These are phyloP conservation scores for Boletus subcaerulescens DNA, from an alignment of 768 basidiomycete species.

Conservation along the genomic window DNA sequence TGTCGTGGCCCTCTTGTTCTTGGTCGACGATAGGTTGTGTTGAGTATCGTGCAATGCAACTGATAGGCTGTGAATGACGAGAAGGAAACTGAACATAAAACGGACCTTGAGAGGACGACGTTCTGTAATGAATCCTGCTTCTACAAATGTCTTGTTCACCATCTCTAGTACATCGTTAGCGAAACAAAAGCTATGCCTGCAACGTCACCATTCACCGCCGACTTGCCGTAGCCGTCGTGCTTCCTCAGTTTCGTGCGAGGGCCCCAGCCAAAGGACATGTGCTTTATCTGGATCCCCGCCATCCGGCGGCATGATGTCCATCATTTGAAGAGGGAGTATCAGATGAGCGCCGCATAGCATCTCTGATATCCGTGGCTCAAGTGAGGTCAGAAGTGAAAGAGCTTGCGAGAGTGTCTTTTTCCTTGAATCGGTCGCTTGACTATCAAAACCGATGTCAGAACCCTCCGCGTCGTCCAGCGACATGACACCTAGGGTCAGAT, in stretches of 20 bases:
- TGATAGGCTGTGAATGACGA: slow-evolving; percentile 11
- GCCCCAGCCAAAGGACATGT: slow-evolving; percentile 58
- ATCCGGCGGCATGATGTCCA: slow-evolving; percentile 51
- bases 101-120: slow-evolving; percentile 50
- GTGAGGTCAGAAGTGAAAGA: slow-evolving; percentile 39
- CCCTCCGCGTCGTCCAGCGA: slow-evolving; percentile 38
- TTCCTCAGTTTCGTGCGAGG: slow-evolving; percentile 34
- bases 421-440: background rate
- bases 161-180: slow-evolving; percentile 34
- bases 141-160: slow-evolving; percentile 38
- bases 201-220: slow-evolving; percentile 31
- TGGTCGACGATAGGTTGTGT: slow-evolving; percentile 45
- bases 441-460: background rate
- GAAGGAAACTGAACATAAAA: background rate
- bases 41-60: slow-evolving; percentile 52
- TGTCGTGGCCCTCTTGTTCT: slow-evolving; percentile 24
- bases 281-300: slow-evolving; percentile 38
- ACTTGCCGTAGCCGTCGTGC: slow-evolving; percentile 31
- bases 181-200: background rate
- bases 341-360: slow-evolving; percentile 36
- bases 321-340: slow-evolving; percentile 41
- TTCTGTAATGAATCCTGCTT: slow-evolving; percentile 44
- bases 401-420: slow-evolving; percentile 38
- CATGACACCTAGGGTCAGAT: slow-evolving; percentile 77
- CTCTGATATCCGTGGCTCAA: slow-evolving; percentile 39